These are phyloP conservation scores for Fraxinus quadrangulata DNA, from an alignment of 257 asterid genomes.

Conservation along the genomic window DNA sequence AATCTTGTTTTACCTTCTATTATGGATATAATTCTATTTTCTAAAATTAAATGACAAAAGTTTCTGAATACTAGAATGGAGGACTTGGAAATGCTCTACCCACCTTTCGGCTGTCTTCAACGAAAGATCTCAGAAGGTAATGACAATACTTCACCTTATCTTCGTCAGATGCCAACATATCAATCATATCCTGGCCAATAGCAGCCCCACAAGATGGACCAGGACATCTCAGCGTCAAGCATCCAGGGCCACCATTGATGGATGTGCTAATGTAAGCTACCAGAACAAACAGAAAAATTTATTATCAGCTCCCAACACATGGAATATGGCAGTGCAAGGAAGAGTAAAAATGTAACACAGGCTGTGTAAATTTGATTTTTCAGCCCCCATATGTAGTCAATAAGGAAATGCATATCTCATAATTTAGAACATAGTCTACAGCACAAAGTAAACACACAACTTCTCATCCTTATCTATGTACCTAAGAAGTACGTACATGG, in stretches of 20 bases:
- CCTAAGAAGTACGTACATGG: neutral
- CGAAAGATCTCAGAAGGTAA: conserved; percentile 86
- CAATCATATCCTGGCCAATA: conserved; percentile 83
- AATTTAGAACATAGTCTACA: neutral
- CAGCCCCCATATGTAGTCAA: conserved; percentile 5
- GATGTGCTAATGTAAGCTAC: conserved; percentile 81
- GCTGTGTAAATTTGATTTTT: neutral
- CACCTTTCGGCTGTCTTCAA: conserved; percentile 96
- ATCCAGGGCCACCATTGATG: conserved; percentile 93
- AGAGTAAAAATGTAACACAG: conserved; percentile 16
- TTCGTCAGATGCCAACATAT: conserved; percentile 49
- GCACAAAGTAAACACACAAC: neutral
- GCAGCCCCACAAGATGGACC: conserved; percentile 82
- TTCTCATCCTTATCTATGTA: neutral
- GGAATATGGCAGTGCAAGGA: conserved; percentile 9
- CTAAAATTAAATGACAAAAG: neutral
- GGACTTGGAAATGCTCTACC: conserved; percentile 24
- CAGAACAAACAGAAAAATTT: conserved; percentile 25
- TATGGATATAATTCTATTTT: neutral
- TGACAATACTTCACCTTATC: conserved; percentile 79
- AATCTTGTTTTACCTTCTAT: conserved; percentile 1
- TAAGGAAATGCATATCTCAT: neutral
- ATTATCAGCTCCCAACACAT: neutral
- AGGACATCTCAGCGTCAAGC: conserved; percentile 90
- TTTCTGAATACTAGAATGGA: conserved; percentile 14